Base-by-base conservation (phyloP, 805 yeast species). In the Wickerhamomyces hampshirensis region DNA sequence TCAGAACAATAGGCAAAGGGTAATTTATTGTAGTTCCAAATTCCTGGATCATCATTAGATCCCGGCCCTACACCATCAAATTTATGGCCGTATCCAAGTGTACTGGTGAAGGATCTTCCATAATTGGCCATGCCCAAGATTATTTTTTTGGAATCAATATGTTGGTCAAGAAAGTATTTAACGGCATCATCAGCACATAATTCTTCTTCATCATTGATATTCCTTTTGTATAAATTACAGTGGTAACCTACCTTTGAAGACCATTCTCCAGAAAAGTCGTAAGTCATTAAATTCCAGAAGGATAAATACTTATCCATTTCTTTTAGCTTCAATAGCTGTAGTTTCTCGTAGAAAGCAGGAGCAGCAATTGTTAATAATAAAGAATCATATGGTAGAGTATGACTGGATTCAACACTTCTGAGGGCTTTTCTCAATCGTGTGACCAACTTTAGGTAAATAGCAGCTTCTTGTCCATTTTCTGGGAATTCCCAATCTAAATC, bases 401-500 rank as follows among this genome's bases (percentile, higher is more conserved):
- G 37, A 11, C 39, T 36, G 1, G 31, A 15, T 37, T 76, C 79
- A 8, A 68, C 43, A 8, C 40, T 27, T 38, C 65, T 60, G 37
- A 84, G 53, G 23, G 51, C 65, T 1, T 12, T 30, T 28, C 77
- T 65, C 18, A 78, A 46, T 12, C 37, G 41, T 29, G 48, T 46
- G 14, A 82, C 56, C 27, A 86, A 43, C 4, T 53, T 49, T 1
- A 71, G 62, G 42, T 76, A 68, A 26, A 57, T 52, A 0, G 48
- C 31, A 1, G 77, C 75, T 42, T 84, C 79, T 3, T 33, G 18
- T 1, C 55, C 51, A 28, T 56, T 65, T 6, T 58, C 54, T 0
- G 96, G 96, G 51, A 79, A 91, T 59, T 91, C 98, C 96, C 96
- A 91, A 60, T 91, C 98, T 19, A 91, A 62, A 58, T 93, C 98